phyloP scores from a whole-genome alignment of 352 stramenopile genomes.

The Phytophthora macrochlamydospora region DNA sequence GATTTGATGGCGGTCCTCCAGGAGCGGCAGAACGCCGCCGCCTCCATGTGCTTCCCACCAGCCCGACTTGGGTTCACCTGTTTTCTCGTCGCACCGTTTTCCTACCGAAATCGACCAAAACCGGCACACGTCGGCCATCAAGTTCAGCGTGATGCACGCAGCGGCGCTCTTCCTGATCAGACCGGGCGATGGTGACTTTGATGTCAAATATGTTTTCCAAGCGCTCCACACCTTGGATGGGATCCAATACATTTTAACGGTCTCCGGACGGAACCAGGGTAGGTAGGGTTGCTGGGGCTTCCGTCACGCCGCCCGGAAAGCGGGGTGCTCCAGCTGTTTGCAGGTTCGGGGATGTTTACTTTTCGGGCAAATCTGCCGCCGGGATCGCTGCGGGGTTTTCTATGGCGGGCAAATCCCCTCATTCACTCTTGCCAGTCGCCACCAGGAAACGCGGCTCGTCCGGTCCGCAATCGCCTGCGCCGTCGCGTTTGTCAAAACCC shows the following conservation, averaged over 20 bases:
- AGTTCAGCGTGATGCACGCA: not conserved
- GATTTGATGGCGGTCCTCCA: not conserved
- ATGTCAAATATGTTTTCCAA: too few species aligned
- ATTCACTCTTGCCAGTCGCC: conserved; percentile 32
- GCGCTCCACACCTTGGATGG: too few species aligned
- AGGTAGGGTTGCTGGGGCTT: too few species aligned
- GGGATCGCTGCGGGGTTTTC: conserved; percentile 15
- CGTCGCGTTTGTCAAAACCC: conserved; percentile 20
- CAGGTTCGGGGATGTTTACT: conserved; percentile 12
- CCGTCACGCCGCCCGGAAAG: too few species aligned
- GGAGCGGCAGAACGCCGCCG: not conserved
- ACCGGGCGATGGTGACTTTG: not conserved
- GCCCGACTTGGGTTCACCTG: not conserved
- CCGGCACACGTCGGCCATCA: not conserved
- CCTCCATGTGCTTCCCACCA: conserved; percentile 1
- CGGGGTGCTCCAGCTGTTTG: too few species aligned
- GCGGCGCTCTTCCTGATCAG: not conserved
- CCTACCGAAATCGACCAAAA: conserved; percentile 1
- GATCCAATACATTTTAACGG: too few species aligned
- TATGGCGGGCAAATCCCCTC: conserved; percentile 22
- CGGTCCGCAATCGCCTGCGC: not conserved
- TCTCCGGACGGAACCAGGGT: too few species aligned
- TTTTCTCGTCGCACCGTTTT: not conserved
- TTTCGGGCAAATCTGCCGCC: conserved; percentile 10
- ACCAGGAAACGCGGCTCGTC: conserved; percentile 12